Evolutionary conservation across 2,329 filamentous ascomycete species (phyloP).

Genomic region (Microsporum audouinii): DNA sequence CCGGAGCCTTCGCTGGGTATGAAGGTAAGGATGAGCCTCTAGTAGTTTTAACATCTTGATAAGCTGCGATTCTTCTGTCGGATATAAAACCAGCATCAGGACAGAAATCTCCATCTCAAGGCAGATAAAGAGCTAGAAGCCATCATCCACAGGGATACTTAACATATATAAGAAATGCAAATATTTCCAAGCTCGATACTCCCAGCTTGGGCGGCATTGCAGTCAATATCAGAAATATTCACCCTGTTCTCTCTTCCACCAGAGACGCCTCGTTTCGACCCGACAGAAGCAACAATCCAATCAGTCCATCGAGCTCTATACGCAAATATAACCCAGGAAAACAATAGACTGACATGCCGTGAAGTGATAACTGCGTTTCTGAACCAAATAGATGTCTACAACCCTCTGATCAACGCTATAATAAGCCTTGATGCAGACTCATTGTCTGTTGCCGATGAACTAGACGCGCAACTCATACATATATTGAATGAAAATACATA

Average conservation of each 20-base stretch:
- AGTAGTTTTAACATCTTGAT: too few species aligned
- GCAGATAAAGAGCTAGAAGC: too few species aligned
- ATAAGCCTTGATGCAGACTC: slow-evolving; percentile 43
- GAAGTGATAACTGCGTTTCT: slow-evolving; percentile 46
- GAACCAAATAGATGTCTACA: slow-evolving; percentile 45
- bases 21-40: too few species aligned
- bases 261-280: slow-evolving; percentile 34
- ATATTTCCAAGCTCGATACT: neutral
- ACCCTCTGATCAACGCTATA: slow-evolving; percentile 48
- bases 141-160: neutral
- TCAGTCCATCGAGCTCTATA: slow-evolving; percentile 46
- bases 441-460: slow-evolving; percentile 37
- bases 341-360: slow-evolving; percentile 36
- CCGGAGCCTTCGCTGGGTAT: too few species aligned
- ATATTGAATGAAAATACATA: neutral
- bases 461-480: slow-evolving; percentile 30
- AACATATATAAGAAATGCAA: neutral
- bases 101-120: too few species aligned
- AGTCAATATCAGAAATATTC: neutral
- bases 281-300: slow-evolving; percentile 48
- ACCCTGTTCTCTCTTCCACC: neutral
- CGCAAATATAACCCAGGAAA: slow-evolving; percentile 31
- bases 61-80: too few species aligned
- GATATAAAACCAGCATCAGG: too few species aligned
- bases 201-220: neutral